phyloP scores from a whole-genome alignment of 345 rosid species.

The Jatropha curcas region DNA sequence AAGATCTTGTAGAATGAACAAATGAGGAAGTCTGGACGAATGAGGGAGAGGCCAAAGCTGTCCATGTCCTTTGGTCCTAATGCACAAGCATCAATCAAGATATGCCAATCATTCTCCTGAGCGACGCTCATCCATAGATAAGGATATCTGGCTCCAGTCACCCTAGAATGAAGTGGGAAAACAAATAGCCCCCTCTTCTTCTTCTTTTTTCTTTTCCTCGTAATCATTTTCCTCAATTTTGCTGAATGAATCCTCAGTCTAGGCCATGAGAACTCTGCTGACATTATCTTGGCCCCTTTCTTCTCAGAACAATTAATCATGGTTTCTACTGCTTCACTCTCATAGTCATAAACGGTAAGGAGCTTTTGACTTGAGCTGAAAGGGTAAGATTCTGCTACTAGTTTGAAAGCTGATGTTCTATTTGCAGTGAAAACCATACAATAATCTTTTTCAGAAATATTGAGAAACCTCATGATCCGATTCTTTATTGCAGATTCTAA shows the following conservation, averaged over 20 bases:
- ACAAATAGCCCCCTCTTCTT: conserved; percentile 77
- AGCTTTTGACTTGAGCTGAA: conserved; percentile 61
- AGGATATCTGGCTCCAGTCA: conserved; percentile 85
- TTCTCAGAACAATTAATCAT: conserved; percentile 61
- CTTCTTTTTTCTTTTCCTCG: conserved; percentile 51
- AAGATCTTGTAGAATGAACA: conserved; percentile 91
- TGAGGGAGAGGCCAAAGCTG: conserved; percentile 84
- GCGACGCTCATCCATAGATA: conserved; percentile 88
- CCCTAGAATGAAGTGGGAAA: conserved; percentile 85
- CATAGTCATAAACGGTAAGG: conserved; percentile 80
- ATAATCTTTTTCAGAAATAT: conserved; percentile 72
- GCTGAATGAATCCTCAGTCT: conserved; percentile 65
- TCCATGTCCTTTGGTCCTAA: conserved; percentile 95
- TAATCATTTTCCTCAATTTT: conserved; percentile 63
- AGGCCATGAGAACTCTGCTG: conserved; percentile 94
- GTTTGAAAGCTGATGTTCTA: conserved; percentile 90
- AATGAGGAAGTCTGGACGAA: conserved; percentile 80
- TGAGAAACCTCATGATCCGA: conserved; percentile 73
- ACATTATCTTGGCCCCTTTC: conserved; percentile 69
- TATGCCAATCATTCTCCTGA: conserved; percentile 91
- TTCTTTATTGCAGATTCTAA: conserved; percentile 69
- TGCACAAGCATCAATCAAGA: conserved; percentile 86
- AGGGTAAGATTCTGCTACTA: conserved; percentile 86
- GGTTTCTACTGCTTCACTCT: conserved; percentile 81
- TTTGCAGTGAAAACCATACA: conserved; percentile 86